Evolutionary conservation across 139 green algal species (phyloP), one percentile per base, ranked within the genome.

Genomic region (Pleodorina starrii): DNA sequence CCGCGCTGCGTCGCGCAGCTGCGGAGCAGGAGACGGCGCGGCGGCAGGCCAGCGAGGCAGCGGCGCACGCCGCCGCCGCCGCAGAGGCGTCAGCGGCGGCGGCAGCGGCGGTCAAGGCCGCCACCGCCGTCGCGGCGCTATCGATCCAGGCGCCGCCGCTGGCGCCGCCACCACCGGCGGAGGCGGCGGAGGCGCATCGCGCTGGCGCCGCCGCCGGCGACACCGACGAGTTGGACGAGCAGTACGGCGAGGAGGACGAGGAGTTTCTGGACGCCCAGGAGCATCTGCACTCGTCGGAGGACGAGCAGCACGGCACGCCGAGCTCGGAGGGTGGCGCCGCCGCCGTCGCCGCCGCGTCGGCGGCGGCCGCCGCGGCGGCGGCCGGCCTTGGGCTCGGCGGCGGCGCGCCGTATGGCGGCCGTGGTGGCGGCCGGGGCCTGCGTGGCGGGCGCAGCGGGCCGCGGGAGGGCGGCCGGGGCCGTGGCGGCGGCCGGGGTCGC

Each of bases 201-300:
- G 19, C 44, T 66, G 54, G 3, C 32, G 36, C 27, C 38, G 59
- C 38, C 43, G 38, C 0, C 7, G 38, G 36, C 19, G 77, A 25
- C 32, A 17, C 10, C 0, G 50, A 38, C 5, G 50, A 48, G 50
- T 50, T 54, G 38, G 54, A 74, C n/a, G 57, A 75, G 51, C 12
- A 85, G 54, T 72, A 74, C 51, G 78, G 59, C 40, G 79, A 86
- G 42, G 50, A 84, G 36, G 79, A 76, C 16, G 79, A 86, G 25
- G 57, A 76, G 42, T 86, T 86, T 5, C 5, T 60, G 5, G 79
- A 86, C 32, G 79, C 79, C 0, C 79, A 86, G 59, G 79, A 86
- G 57, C 79, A 86, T 57, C 59, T 75, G 36, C 36, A 57, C 4
- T 36, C 36, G 0, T 85, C 78, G 35, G 78, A 80, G 72, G 72